These are phyloP conservation scores for Hypoxylon rickii DNA, from an alignment of 495 filamentous ascomycete species.

Conservation along the genomic window DNA sequence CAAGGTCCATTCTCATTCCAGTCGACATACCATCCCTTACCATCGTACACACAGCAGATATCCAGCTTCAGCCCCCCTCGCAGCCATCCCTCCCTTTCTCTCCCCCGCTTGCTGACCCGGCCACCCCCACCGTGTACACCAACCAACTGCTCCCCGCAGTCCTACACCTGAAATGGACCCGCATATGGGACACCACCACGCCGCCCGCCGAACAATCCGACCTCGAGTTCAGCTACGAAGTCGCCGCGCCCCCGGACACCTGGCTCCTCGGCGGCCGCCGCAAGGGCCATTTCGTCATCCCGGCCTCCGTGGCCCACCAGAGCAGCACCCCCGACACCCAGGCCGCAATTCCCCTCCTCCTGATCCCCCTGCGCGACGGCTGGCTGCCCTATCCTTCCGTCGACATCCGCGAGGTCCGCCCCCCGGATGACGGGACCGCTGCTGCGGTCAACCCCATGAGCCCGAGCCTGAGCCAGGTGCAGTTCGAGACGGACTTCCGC, in stretches of 20 bases:
- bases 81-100: constrained; percentile 35
- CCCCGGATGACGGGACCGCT: constrained; percentile 15
- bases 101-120: constrained; percentile 26
- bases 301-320: constrained; percentile 30
- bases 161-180: constrained; percentile 74
- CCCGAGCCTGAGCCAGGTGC: constrained; percentile 15
- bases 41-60: constrained; percentile 81
- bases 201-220: constrained; percentile 50
- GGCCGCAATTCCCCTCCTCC: constrained; percentile 63
- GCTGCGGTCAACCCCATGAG: constrained; percentile 11
- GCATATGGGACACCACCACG: constrained; percentile 69
- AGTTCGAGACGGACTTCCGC: constrained; percentile 77
- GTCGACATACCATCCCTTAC: constrained; percentile 87
- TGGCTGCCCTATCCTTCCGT: constrained; percentile 74
- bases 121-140: constrained; percentile 54
- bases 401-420: constrained; percentile 67
- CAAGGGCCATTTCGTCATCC: constrained; percentile 74
- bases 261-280: constrained; percentile 87
- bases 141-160: constrained; percentile 75
- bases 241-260: constrained; percentile 72
- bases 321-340: constrained; percentile 47
- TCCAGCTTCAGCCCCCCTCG: constrained; percentile 54
- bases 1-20: constrained; percentile 64
- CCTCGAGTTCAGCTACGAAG: constrained; percentile 82
- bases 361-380: constrained; percentile 80